These are phyloP conservation scores for Metschnikowia anglica DNA, from an alignment of 805 yeast genomes.

Conservation along the genomic window DNA sequence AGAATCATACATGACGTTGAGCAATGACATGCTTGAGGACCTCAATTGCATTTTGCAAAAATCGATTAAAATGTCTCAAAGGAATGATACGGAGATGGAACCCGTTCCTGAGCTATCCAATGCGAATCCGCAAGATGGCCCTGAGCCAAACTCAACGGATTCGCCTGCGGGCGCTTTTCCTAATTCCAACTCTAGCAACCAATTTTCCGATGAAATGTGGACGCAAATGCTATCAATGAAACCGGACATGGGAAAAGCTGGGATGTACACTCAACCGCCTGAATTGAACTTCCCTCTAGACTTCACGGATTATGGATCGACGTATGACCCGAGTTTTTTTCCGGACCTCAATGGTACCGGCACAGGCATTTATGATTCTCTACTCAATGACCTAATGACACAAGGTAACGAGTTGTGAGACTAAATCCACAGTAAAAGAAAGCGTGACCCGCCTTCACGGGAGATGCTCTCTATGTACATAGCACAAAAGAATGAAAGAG, in stretches of 20 bases:
- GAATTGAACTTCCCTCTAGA: constrained; percentile 10
- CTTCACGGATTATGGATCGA: constrained; percentile 1
- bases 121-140: constrained; percentile 1
- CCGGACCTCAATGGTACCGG: constrained; percentile 10
- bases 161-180: constrained; percentile 4
- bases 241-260: constrained; percentile 14
- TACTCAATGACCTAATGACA: constrained; percentile 8
- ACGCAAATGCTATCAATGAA: constrained; percentile 18
- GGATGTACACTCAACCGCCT: constrained; percentile 9
- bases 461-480: too few species aligned
- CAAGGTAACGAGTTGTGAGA: constrained; percentile 1
- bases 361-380: constrained; percentile 13
- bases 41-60: constrained; percentile 11
- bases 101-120: constrained; percentile 4
- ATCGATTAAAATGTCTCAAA: constrained; percentile 9
- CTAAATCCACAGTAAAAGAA: not conserved
- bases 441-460: too few species aligned
- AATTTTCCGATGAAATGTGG: constrained; percentile 17
- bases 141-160: not conserved
- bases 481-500: not conserved
- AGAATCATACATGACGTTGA: constrained; percentile 16
- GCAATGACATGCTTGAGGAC: constrained; percentile 18
- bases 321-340: constrained; percentile 1
- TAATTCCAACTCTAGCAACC: constrained; percentile 1
- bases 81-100: constrained; percentile 3